Conservation (phyloP, 495 filamentous ascomycete species). For the Lasiosphaeris hirsuta region DNA sequence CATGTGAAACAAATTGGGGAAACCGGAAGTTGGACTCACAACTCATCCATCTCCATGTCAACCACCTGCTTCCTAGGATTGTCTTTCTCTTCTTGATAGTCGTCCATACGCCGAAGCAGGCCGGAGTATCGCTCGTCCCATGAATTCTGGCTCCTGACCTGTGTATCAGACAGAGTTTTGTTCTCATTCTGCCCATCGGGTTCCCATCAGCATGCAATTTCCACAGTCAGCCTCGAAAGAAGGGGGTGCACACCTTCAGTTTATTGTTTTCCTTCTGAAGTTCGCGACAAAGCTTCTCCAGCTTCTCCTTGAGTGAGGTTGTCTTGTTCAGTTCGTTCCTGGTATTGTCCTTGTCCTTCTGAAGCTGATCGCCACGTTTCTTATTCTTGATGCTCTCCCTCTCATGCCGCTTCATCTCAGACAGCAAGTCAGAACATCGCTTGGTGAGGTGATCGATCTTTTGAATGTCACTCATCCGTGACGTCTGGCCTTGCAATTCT, state of each 20-base stretch:
- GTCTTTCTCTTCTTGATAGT: conserved; percentile 72
- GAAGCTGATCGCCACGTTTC: conserved; percentile 88
- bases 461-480: conserved; percentile 66
- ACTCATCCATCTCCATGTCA: conserved; percentile 79
- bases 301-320: conserved; percentile 81
- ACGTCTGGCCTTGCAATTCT: conserved; percentile 76
- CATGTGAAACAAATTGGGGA: conserved; percentile 3
- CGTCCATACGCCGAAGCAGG: conserved; percentile 75
- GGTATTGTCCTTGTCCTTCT: conserved; percentile 92
- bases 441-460: conserved; percentile 86
- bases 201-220: conserved; percentile 31
- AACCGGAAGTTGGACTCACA: conserved; percentile 53
- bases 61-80: conserved; percentile 68
- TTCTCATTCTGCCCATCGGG: conserved; percentile 71
- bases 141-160: conserved; percentile 74
- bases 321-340: conserved; percentile 85
- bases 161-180: conserved; percentile 76
- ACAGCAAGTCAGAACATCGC: conserved; percentile 84
- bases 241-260: conserved; percentile 65
- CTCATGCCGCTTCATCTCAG: conserved; percentile 92
- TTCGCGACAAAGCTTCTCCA: conserved; percentile 91
- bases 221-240: neutral
- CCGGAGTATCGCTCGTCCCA: conserved; percentile 79
- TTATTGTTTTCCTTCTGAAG: conserved; percentile 95
- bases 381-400: conserved; percentile 92